Percentiles rank a stretch among this genome's conserved stretches.
Evolutionary conservation across 2,329 filamentous ascomycete species (phyloP).

Genomic region (Hymenoscyphus linearis): DNA sequence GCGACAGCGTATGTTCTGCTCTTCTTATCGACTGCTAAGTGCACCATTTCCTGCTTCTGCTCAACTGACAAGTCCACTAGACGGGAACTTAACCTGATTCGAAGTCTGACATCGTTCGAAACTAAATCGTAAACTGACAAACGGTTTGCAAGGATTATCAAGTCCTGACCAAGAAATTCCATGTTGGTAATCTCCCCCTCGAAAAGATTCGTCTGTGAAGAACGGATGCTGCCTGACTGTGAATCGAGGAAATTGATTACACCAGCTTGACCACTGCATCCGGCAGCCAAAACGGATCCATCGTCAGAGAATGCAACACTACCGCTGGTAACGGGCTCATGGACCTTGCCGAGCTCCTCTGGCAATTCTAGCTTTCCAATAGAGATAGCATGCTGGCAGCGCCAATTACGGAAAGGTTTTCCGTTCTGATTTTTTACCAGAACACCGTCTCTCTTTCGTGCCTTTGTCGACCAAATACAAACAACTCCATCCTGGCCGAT

Average conservation of each 20-base stretch:
- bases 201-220: slow-evolving; percentile 63
- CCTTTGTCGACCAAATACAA: slow-evolving; percentile 75
- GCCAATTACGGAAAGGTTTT: slow-evolving; percentile 67
- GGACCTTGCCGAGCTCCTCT: slow-evolving; percentile 26
- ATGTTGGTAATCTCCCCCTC: slow-evolving; percentile 61
- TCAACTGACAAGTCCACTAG: slow-evolving; percentile 30
- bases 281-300: slow-evolving; percentile 74
- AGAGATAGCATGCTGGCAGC: slow-evolving; percentile 55
- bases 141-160: slow-evolving; percentile 69
- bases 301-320: slow-evolving; percentile 76
- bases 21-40: slow-evolving; percentile 65
- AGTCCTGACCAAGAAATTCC: slow-evolving; percentile 64
- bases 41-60: slow-evolving; percentile 45
- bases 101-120: slow-evolving; percentile 66
- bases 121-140: slow-evolving; percentile 83
- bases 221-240: slow-evolving; percentile 58
- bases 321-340: slow-evolving; percentile 40
- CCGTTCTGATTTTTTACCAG: slow-evolving; percentile 53
- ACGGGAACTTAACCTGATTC: slow-evolving; percentile 49
- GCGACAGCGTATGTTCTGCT: slow-evolving; percentile 63
- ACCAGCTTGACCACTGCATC: slow-evolving; percentile 52
- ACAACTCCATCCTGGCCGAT: slow-evolving; percentile 75
- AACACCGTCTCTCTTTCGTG: slow-evolving; percentile 63
- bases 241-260: slow-evolving; percentile 74
- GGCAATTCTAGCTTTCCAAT: slow-evolving; percentile 39